phyloP scores from a whole-genome alignment of 1,139 yeast species.

The Kazachstania sp. region DNA sequence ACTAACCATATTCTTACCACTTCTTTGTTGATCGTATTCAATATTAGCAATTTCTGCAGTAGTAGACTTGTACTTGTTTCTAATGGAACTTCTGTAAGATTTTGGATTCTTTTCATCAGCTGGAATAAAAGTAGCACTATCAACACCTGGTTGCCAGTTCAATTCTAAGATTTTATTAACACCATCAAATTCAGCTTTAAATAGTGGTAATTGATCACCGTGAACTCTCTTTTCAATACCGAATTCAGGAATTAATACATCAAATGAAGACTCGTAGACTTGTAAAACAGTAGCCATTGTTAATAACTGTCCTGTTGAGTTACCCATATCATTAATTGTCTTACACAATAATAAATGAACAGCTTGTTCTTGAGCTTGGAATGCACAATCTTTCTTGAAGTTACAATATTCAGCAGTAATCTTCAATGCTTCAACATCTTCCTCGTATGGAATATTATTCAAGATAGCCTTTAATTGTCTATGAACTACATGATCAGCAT shows the following conservation, averaged over 20 bases:
- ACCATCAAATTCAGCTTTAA: conserved; percentile 86
- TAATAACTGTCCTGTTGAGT: conserved; percentile 68
- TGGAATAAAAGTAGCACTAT: conserved; percentile 84
- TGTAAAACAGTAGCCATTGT: conserved; percentile 84
- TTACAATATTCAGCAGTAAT: conserved; percentile 87
- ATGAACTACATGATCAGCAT: conserved; percentile 87
- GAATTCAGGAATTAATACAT: conserved; percentile 85
- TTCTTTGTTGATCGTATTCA: conserved; percentile 17
- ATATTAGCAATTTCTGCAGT: conserved; percentile 59
- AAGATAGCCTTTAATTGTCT: conserved; percentile 74
- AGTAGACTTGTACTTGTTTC: conserved; percentile 68
- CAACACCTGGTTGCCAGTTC: conserved; percentile 87
- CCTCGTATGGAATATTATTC: conserved; percentile 33
- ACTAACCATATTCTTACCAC: conserved; percentile 19
- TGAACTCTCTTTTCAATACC: conserved; percentile 97
- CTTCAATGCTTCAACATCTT: conserved; percentile 65
- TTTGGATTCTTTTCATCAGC: conserved; percentile 74
- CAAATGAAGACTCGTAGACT: conserved; percentile 94
- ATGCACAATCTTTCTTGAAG: conserved; percentile 91
- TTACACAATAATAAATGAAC: conserved; percentile 79
- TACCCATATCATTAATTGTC: conserved; percentile 71
- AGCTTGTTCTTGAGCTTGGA: conserved; percentile 90
- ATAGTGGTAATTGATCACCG: conserved; percentile 90
- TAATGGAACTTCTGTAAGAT: conserved; percentile 68
- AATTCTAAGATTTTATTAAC: conserved; percentile 60